Evolutionary conservation across 176 grass and related monocot genomes (phyloP).

Genomic region (Areca catechu): DNA sequence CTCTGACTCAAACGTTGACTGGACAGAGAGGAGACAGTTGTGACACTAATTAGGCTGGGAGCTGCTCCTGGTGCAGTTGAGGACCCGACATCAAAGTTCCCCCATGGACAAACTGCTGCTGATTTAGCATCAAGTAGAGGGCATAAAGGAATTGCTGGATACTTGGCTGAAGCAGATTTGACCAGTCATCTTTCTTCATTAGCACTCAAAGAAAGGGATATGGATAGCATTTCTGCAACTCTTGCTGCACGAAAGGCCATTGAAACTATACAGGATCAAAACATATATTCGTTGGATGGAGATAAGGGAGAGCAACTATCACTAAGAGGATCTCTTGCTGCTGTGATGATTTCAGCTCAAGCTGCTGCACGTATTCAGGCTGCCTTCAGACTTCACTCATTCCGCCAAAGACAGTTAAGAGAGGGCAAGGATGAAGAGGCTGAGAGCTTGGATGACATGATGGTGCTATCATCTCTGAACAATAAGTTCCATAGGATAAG

Average conservation of each 20-base stretch:
- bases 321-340: conserved; percentile 40
- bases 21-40: conserved; percentile 16
- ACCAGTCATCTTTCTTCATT: conserved; percentile 71
- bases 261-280: conserved; percentile 21
- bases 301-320: conserved; percentile 1
- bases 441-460: conserved; percentile 10
- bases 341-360: conserved; percentile 58
- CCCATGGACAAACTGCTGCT: conserved; percentile 48
- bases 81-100: conserved; percentile 62
- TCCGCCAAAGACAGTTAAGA: conserved; percentile 40
- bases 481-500: conserved; percentile 20
- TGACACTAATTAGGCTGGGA: conserved; percentile 45
- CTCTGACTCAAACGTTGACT: background rate
- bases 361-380: conserved; percentile 52
- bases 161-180: conserved; percentile 71
- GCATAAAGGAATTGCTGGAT: conserved; percentile 70
- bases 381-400: conserved; percentile 64
- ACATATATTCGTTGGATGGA: background rate
- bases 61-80: conserved; percentile 65
- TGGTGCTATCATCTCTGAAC: conserved; percentile 18
- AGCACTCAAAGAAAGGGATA: conserved; percentile 37
- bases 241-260: conserved; percentile 41
- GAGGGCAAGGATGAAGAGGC: conserved; percentile 18
- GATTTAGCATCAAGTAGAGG: conserved; percentile 75
- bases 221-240: conserved; percentile 29